A percentile compares a stretch with the other conserved stretches of the same genome.
These are phyloP conservation scores for Asterophora lycoperdoides DNA, from an alignment of 768 basidiomycete genomes.

Conservation along the genomic window DNA sequence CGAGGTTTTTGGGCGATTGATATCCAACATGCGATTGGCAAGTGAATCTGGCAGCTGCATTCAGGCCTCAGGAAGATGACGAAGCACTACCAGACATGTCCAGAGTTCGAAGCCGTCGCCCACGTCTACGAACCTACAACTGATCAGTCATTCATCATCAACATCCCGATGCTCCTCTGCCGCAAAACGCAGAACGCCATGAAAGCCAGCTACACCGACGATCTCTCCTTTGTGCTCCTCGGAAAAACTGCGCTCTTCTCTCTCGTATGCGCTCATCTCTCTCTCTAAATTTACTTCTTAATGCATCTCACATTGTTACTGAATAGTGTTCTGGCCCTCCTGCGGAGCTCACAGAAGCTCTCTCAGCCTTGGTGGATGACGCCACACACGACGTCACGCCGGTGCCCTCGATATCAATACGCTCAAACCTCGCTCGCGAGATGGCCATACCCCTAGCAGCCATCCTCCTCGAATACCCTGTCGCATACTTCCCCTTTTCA, in stretches of 20 bases:
- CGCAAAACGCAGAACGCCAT: neutral
- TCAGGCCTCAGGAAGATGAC: neutral
- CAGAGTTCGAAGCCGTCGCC: constrained; percentile 36
- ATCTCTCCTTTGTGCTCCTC: constrained; percentile 15
- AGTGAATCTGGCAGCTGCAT: constrained; percentile 15
- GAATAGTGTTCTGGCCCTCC: constrained; percentile 18
- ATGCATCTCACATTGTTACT: neutral
- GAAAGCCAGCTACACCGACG: neutral
- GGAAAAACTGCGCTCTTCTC: constrained; percentile 11
- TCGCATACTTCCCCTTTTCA: constrained; percentile 41
- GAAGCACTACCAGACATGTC: constrained; percentile 1
- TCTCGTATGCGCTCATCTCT: constrained; percentile 5
- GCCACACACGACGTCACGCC: neutral
- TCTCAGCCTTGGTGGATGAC: constrained; percentile 10
- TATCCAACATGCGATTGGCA: constrained; percentile 36
- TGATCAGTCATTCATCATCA: constrained; percentile 55
- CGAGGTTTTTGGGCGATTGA: constrained; percentile 30
- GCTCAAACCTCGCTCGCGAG: constrained; percentile 22
- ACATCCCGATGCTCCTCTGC: constrained; percentile 25
- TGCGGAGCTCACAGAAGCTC: constrained; percentile 9
- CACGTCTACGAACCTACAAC: constrained; percentile 44
- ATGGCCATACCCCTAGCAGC: constrained; percentile 51
- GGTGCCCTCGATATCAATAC: constrained; percentile 25
- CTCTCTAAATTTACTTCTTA: neutral
- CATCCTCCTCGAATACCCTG: constrained; percentile 57